Evolutionary conservation across 2,329 filamentous ascomycete species (phyloP), one percentile per base, ranked within the genome.

Genomic region (Thyridium curvatum): DNA sequence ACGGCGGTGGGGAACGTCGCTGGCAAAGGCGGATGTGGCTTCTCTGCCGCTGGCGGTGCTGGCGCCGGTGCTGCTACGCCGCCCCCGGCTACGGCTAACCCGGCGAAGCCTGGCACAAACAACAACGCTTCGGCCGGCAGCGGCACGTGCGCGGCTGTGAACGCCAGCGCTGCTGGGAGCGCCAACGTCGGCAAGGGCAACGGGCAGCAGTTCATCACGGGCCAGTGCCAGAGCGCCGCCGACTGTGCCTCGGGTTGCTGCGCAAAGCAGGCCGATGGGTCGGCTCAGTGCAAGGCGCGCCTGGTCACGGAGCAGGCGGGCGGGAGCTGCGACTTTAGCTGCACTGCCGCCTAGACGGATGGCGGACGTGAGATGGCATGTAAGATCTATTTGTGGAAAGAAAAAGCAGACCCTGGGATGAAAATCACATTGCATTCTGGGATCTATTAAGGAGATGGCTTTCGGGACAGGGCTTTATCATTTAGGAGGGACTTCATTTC

Each of bases 131-230:
- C 21, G 21, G 21, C 21, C 21, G 10, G 21, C 21, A 10, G 21
- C 6, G 21, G 21, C 21, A 10, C 10, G 21, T 26, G 21, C 21
- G 6, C 6, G 21, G 18, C 36, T n/a, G 40, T 62, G 14, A 54
- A 61, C 41, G 43, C 49, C 14, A 53, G 53, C 18, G 51, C 63
- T 6, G 44, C 61, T 16, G 62, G 64, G 16, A 56, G 54, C 6
- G 39, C 37, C 36, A 55, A 53, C 39, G 52, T 54, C 14, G 54
- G 54, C 40, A 53, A 49, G 26, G 49, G 49, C 18, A 29, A 46
- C 8, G 52, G 45, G 18, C 18, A 18, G 9, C 54, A 58, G 46
- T 58, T 56, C 40, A 55, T 58, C 45, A 52, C 48, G 2, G 54
- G 54, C 32, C 52, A 48, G 38, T 58, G 55, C 48, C 41, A 45